Conservation (phyloP, 257 asterid species). For the Coffea eugenioides region DNA sequence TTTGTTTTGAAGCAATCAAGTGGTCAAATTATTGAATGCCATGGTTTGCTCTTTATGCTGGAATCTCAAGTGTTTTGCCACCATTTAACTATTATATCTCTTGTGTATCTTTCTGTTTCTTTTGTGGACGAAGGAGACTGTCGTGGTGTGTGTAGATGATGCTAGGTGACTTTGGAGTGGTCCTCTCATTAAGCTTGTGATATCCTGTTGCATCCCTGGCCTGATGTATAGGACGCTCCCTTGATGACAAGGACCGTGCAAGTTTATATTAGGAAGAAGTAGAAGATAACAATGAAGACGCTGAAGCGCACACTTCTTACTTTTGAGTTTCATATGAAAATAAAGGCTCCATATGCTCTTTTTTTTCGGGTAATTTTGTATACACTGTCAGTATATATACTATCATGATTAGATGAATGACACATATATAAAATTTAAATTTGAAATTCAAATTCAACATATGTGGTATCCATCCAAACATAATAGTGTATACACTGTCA, state of each 20-base stretch:
- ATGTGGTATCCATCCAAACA: no score
- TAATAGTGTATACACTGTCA: no score
- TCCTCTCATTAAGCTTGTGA: neutral
- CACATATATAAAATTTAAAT: no score
- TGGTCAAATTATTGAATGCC: neutral
- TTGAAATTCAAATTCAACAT: no score
- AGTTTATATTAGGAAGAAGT: neutral
- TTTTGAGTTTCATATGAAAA: neutral
- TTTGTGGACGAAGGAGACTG: neutral
- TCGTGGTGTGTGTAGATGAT: neutral
- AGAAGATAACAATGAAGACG: neutral
- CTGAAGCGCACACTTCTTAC: neutral
- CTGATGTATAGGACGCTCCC: neutral
- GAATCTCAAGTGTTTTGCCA: neutral
- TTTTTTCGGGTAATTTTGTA: no score
- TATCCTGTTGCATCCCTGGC: neutral
- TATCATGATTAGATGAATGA: no score
- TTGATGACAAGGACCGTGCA: neutral
- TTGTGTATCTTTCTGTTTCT: neutral
- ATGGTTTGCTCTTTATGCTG: neutral
- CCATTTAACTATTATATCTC: neutral
- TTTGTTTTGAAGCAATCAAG: neutral
- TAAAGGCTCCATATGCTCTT: neutral
- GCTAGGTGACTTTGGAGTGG: neutral
- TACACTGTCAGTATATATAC: no score